A percentile compares a stretch with the other conserved stretches of the same genome.
Evolutionary conservation across 1,139 yeast species (phyloP).

Genomic region (Sugiyamaella neomexicana): DNA sequence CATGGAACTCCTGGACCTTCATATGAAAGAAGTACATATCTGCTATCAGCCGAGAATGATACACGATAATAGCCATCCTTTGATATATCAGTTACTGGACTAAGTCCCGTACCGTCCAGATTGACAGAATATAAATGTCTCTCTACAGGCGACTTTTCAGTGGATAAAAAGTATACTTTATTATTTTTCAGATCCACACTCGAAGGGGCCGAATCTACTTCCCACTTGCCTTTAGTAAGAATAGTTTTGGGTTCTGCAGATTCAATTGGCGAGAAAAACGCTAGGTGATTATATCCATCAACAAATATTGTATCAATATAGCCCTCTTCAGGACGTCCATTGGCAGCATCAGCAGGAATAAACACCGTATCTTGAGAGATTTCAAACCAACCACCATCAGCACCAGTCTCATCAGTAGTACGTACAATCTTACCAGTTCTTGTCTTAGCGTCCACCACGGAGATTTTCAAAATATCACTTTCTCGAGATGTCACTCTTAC

Average conservation of each 20-base stretch:
- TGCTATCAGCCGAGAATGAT: conserved; percentile 61
- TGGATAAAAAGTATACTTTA: conserved; percentile 62
- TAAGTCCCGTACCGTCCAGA: conserved; percentile 46
- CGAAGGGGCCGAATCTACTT: conserved; percentile 58
- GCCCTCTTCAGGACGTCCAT: conserved; percentile 49
- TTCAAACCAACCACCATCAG: conserved; percentile 75
- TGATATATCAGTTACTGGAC: conserved; percentile 54
- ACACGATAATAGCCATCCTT: conserved; percentile 67
- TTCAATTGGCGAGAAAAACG: conserved; percentile 55
- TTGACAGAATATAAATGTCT: conserved; percentile 56
- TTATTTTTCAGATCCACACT: conserved; percentile 56
- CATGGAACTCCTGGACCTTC: conserved; percentile 68
- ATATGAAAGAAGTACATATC: conserved; percentile 55
- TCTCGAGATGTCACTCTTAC: conserved; percentile 71
- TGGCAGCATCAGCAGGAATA: conserved; percentile 58
- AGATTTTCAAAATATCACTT: conserved; percentile 60
- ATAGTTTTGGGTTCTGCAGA: conserved; percentile 48
- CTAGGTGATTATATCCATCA: conserved; percentile 67
- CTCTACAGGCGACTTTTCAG: conserved; percentile 56
- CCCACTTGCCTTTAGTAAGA: conserved; percentile 69
- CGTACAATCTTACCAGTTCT: conserved; percentile 47
- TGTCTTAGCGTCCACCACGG: conserved; percentile 50
- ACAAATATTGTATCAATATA: conserved; percentile 75
- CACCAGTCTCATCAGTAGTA: conserved; percentile 44
- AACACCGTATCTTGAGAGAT: conserved; percentile 69